Percentiles rank a stretch among this genome's conserved stretches.
Evolutionary conservation across 208 protist genomes (phyloP).

Genomic region (Crithidia fasciculata): DNA sequence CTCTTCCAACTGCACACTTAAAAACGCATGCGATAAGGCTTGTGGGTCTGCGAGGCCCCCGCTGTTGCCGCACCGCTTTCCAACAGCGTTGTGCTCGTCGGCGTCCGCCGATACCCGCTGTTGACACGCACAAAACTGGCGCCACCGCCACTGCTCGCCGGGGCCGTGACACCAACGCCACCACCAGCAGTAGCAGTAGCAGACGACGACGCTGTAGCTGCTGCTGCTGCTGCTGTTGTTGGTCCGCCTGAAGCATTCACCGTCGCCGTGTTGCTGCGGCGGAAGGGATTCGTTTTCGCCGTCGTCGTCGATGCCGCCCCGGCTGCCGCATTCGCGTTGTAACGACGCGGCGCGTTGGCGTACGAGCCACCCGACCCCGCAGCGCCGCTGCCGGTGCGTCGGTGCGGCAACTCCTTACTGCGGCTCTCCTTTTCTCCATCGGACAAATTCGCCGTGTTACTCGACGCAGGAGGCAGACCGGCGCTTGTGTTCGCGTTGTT

Average conservation of each 20-base stretch:
- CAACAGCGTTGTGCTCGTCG: background rate
- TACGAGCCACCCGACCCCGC: background rate
- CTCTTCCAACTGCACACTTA: background rate
- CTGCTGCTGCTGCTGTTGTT: background rate
- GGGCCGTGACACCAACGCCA: too few species aligned
- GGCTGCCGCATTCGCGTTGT: background rate
- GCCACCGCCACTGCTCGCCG: background rate
- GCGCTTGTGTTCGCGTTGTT: background rate
- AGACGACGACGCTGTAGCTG: background rate
- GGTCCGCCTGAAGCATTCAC: background rate
- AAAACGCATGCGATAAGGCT: slow-evolving; percentile 15
- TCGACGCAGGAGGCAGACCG: slow-evolving; percentile 6
- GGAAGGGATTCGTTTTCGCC: slow-evolving; percentile 14
- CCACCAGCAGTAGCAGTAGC: background rate
- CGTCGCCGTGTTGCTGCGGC: slow-evolving; percentile 15
- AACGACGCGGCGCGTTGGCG: slow-evolving; percentile 4
- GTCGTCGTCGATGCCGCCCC: background rate
- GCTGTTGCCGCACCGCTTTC: background rate
- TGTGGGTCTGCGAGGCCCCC: background rate
- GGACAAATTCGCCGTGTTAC: background rate
- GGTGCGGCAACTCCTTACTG: slow-evolving; percentile 3
- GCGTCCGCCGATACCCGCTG: slow-evolving; percentile 25
- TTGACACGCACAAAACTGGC: slow-evolving; percentile 27
- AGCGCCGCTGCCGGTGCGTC: background rate
- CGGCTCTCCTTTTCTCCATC: slow-evolving; percentile 3